Base-by-base conservation (phyloP, 257 asterid species). In the Cinchona pubescens region DNA sequence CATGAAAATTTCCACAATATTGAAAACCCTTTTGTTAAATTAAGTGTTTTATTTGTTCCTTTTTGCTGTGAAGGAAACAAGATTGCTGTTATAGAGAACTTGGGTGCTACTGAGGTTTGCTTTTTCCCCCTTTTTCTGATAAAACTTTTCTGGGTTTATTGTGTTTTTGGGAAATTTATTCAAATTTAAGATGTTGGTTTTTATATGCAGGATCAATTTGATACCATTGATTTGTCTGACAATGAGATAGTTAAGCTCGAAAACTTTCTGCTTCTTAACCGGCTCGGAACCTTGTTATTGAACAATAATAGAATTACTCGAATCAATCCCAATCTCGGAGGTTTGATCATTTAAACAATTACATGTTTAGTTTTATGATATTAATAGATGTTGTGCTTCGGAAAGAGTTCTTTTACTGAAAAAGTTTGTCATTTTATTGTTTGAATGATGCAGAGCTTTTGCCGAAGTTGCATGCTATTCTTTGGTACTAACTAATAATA, bases 161-260 rank as follows among this genome's bases (percentile, higher is more conserved):
- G 18, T 48, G 29, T 15, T 64, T 25, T 43, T 59, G 48, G 76
- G 29, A 3, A n/a, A 15, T 49, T 70, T 74, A 38, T 40, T 82
- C 76, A 15, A 67, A 64, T 23, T 30, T 40, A 32, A 51, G 15
- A 63, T 29, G 12, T 13, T 48, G 19, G 25, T 71, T 51, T 63
- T 62, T 63, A 11, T 73, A 19, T 68, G 55, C 90, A 95, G 98
- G 99, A 92, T 86, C 99, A 95, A 80, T 95, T 92, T 76, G 98
- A 95, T 87, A 91, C 98, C 61, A 81, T 95, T 76, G 99, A 95
- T 79, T 86, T 95, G 78, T 95, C 99, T 40, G 99, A 95, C 83
- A 95, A 95, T 80, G 99, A 95, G 91, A 95, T 95, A 77, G 99
- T 95, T 76, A 95, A 95, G 91, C 96, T 95, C 3, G 99, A 95